Evolutionary conservation across 352 stramenopile species (phyloP).

Genomic region (Phytophthora sansomeana): DNA sequence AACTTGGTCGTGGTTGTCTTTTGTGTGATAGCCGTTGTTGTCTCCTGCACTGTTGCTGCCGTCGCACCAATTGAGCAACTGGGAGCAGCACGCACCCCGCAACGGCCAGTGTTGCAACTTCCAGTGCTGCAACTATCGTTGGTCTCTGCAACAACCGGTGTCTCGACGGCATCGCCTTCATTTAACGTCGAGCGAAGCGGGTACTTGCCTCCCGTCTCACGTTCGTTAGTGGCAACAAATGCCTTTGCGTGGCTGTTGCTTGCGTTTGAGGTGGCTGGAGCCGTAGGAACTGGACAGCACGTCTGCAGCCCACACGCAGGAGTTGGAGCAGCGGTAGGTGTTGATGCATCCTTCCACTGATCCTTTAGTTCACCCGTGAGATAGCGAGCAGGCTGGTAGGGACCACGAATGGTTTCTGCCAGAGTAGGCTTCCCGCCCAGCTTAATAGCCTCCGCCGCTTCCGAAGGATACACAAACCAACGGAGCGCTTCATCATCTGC

Average conservation of each 20-base stretch:
- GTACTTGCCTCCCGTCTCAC: slow-evolving; percentile 61
- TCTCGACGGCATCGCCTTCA: slow-evolving; percentile 19
- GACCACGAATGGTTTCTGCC: slow-evolving; percentile 46
- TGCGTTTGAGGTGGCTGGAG: slow-evolving; percentile 23
- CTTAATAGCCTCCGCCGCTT: slow-evolving; percentile 91
- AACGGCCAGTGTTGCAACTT: slow-evolving; percentile 29
- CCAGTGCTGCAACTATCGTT: slow-evolving; percentile 26
- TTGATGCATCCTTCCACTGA: slow-evolving; percentile 48
- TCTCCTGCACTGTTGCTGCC: slow-evolving; percentile 45
- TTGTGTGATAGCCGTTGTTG: slow-evolving; percentile 49
- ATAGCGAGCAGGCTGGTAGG: slow-evolving; percentile 63
- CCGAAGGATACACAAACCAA: slow-evolving; percentile 80
- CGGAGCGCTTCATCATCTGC: slow-evolving; percentile 61
- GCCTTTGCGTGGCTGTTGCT: slow-evolving; percentile 27
- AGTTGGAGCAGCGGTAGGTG: slow-evolving; percentile 1
- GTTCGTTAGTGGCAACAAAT: slow-evolving; percentile 27
- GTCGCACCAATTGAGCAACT: slow-evolving; percentile 25
- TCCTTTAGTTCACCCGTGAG: slow-evolving; percentile 46
- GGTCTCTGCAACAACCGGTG: neutral
- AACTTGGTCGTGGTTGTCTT: slow-evolving; percentile 59
- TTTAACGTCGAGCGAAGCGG: slow-evolving; percentile 46
- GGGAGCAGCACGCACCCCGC: slow-evolving; percentile 20
- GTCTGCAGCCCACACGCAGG: slow-evolving; percentile 16
- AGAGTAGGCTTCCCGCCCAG: slow-evolving; percentile 77
- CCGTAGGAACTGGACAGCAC: slow-evolving; percentile 29